Conservation (phyloP, 805 yeast genomes). For the Saturnispora sekii region DNA sequence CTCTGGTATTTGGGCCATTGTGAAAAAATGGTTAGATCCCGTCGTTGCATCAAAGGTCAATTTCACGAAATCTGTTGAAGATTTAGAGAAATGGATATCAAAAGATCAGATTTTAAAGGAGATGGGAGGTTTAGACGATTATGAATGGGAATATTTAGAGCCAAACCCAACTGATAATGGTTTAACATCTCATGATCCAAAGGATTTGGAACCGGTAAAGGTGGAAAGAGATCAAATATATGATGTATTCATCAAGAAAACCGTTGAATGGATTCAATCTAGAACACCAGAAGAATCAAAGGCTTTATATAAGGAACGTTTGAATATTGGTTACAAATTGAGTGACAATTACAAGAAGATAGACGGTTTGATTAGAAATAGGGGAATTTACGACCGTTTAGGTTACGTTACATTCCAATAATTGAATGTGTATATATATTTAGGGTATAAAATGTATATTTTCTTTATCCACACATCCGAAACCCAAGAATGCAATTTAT, state of each 20-base stretch:
- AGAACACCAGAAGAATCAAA: constrained; percentile 40
- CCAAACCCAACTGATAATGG: constrained; percentile 57
- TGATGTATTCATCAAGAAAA: constrained; percentile 48
- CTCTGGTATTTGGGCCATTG: constrained; percentile 86
- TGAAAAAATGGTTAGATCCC: constrained; percentile 93
- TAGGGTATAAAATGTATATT: neutral
- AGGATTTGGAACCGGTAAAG: constrained; percentile 24
- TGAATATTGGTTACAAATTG: constrained; percentile 41
- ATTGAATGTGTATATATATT: constrained; percentile 6
- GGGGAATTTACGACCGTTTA: constrained; percentile 69
- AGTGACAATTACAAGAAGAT: constrained; percentile 54
- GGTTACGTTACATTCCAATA: constrained; percentile 32
- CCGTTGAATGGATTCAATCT: constrained; percentile 72
- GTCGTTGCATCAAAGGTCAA: constrained; percentile 87
- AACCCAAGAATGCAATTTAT: no score
- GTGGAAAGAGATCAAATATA: constrained; percentile 46
- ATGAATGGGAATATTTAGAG: constrained; percentile 46
- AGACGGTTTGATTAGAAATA: constrained; percentile 77
- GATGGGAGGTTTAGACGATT: constrained; percentile 64
- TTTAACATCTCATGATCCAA: constrained; percentile 32
- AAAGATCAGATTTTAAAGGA: constrained; percentile 51
- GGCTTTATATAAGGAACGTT: constrained; percentile 43
- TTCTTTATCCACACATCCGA: no score
- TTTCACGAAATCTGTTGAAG: constrained; percentile 65
- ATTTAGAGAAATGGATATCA: constrained; percentile 55